Base-by-base conservation (phyloP, 495 filamentous ascomycete species). In the Neurospora cerealis region DNA sequence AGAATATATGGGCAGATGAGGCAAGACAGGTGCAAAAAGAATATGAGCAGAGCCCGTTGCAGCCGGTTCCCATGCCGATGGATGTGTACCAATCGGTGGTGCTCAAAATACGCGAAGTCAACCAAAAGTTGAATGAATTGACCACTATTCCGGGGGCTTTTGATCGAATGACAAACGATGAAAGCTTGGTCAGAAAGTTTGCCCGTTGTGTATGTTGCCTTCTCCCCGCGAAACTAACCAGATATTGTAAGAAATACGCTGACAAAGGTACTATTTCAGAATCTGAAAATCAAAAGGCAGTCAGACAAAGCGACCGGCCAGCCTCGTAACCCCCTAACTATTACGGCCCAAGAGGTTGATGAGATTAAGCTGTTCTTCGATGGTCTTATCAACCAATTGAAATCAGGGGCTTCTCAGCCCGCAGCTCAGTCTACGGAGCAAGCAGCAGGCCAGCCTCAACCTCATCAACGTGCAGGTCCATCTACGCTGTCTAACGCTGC, bases 401-500 rank as follows among this genome's bases (percentile, higher is more conserved):
- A 74, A 42, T 4, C 76, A 11, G 77, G 42, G 17, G 37, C 34
- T 13, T 17, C 24, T 44, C 38, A 81, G 36, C 40, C 72, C 28
- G 69, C 62, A 44, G 28, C 76, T 66, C 74, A 79, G 70, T 75
- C 78, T 46, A 71, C 70, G 3, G 39, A 46, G 40, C 73, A 79
- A 69, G 69, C 73, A 39, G 71, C 70, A 37, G 28, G 71, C 62
- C 73, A 80, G 9, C 78, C 69, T 28, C 72, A 73, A 37, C 73
- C 76, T 7, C 74, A 78, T 36, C 85, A 83, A 76, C 83, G 28
- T 34, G 28, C 28, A 17, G 54, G 28, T 34, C 54, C 54, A 36
- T 17, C 85, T 48, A 75, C 87, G 0, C 86, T 87, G 34, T 79
- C 93, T 73, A 93, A 88, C 75, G 87, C 89, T 4, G 88, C 84